Evolutionary conservation across 208 protist species (phyloP).

Genomic region (Porcisia deanei): DNA sequence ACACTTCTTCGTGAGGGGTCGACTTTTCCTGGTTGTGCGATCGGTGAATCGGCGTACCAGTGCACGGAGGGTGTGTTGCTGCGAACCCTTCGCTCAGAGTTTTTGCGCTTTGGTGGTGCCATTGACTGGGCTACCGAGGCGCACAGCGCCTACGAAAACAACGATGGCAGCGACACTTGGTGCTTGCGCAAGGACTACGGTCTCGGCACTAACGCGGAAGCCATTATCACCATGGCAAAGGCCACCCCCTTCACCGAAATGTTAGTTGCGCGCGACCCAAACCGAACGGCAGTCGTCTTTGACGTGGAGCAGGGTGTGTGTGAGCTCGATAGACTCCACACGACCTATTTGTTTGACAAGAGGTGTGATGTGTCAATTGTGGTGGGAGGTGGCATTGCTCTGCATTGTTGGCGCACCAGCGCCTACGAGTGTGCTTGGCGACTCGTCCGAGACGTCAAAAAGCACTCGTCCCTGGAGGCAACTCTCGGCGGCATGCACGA

Average conservation of each 20-base stretch:
- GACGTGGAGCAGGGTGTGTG: conserved; percentile 56
- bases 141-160: conserved; percentile 63
- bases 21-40: conserved; percentile 71
- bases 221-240: conserved; percentile 62
- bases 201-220: conserved; percentile 53
- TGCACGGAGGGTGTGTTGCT: conserved; percentile 66
- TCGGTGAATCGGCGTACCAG: conserved; percentile 68
- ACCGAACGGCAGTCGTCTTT: conserved; percentile 61
- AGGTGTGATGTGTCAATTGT: conserved; percentile 56
- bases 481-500: conserved; percentile 24
- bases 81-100: conserved; percentile 66
- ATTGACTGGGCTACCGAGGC: conserved; percentile 67
- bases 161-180: conserved; percentile 69
- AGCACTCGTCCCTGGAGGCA: conserved; percentile 11
- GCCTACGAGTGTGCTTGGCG: conserved; percentile 44
- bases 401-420: conserved; percentile 63
- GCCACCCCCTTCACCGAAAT: conserved; percentile 32
- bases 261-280: conserved; percentile 70
- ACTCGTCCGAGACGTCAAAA: conserved; percentile 31
- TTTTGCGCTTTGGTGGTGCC: conserved; percentile 71
- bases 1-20: conserved; percentile 45
- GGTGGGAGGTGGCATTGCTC: conserved; percentile 49
- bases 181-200: conserved; percentile 76
- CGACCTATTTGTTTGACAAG: conserved; percentile 39
- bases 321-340: conserved; percentile 8